Evolutionary conservation across 139 green algal species (phyloP).

Genomic region (Coccomyxa sp.): DNA sequence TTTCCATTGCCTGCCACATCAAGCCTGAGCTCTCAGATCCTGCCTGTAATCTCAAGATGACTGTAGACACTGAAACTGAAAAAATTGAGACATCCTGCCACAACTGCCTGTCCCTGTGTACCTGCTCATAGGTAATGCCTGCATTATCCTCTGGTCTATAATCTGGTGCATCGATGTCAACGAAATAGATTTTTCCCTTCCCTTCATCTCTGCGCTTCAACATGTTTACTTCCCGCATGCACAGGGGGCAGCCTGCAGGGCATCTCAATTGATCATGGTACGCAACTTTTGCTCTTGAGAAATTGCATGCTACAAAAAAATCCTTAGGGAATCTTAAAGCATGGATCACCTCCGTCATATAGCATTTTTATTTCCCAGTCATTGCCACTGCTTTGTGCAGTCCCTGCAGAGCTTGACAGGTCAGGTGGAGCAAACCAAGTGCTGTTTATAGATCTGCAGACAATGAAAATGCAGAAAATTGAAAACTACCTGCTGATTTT

Average conservation of each 20-base stretch:
- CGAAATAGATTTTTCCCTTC: slow-evolving; percentile 78
- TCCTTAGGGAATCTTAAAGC: too few species aligned
- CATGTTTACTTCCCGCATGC: slow-evolving; percentile 88
- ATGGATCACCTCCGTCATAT: slow-evolving; percentile 31
- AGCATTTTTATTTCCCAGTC: slow-evolving; percentile 80
- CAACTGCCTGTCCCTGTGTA: neutral
- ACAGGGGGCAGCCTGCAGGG: slow-evolving; percentile 83
- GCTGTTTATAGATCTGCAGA: too few species aligned
- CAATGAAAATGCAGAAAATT: too few species aligned
- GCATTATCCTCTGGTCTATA: slow-evolving; percentile 72
- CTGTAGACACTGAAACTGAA: neutral
- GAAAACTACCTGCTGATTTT: too few species aligned
- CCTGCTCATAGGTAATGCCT: slow-evolving; percentile 74
- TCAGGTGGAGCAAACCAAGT: too few species aligned
- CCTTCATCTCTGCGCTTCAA: slow-evolving; percentile 60
- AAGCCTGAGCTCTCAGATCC: neutral
- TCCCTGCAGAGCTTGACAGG: too few species aligned
- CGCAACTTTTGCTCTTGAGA: neutral
- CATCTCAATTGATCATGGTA: slow-evolving; percentile 20
- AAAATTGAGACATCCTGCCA: neutral
- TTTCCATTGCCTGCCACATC: slow-evolving; percentile 62
- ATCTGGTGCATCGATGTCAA: slow-evolving; percentile 73
- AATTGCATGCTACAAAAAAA: too few species aligned
- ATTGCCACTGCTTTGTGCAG: neutral
- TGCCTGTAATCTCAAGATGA: neutral